Base-by-base conservation (phyloP, 2,329 filamentous ascomycete genomes). In the Cytospora paraplurivora region DNA sequence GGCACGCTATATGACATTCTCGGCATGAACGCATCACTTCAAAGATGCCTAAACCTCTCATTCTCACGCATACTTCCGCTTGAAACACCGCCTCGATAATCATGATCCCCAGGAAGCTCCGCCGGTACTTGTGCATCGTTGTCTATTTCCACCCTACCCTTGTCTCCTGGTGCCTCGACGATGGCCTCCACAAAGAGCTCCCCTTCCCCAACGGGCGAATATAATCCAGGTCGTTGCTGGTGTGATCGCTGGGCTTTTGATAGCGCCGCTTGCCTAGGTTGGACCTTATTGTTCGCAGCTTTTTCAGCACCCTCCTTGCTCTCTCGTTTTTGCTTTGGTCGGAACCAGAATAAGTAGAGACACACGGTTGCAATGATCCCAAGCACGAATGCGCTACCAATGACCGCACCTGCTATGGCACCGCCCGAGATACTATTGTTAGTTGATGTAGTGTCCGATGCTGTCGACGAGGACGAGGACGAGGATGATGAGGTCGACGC, bases 281-380 rank as follows among this genome's bases (percentile, higher is more conserved):
- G 33, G 27, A 17, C 54, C 38, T 32, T 35, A n/a, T 44, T 15
- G 1, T 50, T 34, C 5, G 60, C 56, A 1, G 57, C 60, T 34
- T 53, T 54, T 11, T 21, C 38, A 27, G 27, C 53, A 58, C 60
- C 12, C 34, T 62, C 19, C 11, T 63, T 38, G 49, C 58, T 50
- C 33, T 63, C 50, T 52, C 55, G 1, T 56, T 27, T 55, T 15
- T 63, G 61, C 32, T 15, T 63, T 6, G 61, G 61, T 15, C 61
- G 27, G 49, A 63, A 63, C 61, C 61, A 63, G 49, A 63, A 63
- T 7, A 63, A 52, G 21, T 63, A 63, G 21, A 10, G 49, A 19
- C 27, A 63, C 6, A 63, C 55, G 5, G 61, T 55, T 38, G 61
- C 61, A n/a, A 63, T 59, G 21, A 63, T 54, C 0, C 61, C 61